Conservation (phyloP, 306 rosid genomes). For the Vigna reflexopilosa region DNA sequence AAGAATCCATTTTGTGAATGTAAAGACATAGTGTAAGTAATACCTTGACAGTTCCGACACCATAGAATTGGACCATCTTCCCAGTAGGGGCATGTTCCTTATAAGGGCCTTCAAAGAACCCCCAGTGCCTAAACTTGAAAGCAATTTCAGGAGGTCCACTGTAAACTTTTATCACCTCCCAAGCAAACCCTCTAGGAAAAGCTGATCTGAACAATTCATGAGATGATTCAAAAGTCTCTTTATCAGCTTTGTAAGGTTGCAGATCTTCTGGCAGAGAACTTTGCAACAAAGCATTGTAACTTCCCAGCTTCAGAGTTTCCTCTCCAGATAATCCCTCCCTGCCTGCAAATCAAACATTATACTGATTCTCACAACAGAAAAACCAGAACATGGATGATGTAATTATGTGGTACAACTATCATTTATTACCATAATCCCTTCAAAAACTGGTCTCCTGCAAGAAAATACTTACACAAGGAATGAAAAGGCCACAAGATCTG, state of each 20-base stretch:
- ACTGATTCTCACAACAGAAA: neutral
- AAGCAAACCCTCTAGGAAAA: conserved; percentile 84
- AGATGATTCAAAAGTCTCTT: conserved; percentile 77
- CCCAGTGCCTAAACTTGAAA: conserved; percentile 88
- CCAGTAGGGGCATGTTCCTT: conserved; percentile 72
- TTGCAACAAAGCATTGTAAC: conserved; percentile 72
- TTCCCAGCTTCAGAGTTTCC: conserved; percentile 68
- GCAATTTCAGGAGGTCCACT: conserved; percentile 75
- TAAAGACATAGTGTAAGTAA: neutral
- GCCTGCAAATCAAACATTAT: conserved; percentile 48
- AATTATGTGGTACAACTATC: neutral
- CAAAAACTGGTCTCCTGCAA: neutral
- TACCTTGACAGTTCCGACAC: conserved; percentile 75
- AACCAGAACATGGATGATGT: neutral
- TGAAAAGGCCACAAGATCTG: neutral
- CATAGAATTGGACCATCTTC: conserved; percentile 64
- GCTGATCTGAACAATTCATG: conserved; percentile 67
- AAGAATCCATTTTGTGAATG: too few species aligned
- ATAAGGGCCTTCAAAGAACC: conserved; percentile 80
- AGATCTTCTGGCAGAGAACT: conserved; percentile 62
- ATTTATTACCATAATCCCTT: neutral
- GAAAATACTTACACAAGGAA: neutral
- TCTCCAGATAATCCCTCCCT: conserved; percentile 70
- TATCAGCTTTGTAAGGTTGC: conserved; percentile 63
- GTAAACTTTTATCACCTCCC: conserved; percentile 78